phyloP scores from a whole-genome alignment of 2,329 filamentous ascomycete species.

The Trichoderma simmonsii region DNA sequence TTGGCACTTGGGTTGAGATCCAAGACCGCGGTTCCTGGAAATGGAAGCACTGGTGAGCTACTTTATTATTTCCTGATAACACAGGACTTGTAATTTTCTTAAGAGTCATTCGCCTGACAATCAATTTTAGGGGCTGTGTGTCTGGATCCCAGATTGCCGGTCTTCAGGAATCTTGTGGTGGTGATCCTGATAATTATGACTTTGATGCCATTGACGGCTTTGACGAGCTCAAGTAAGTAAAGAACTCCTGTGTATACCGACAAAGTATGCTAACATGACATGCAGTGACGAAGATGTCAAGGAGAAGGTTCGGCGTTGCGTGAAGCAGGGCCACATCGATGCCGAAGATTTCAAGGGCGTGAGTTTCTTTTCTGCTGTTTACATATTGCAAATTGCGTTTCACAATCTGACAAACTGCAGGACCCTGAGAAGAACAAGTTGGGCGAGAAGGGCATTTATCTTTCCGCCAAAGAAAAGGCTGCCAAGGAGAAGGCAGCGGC shows the following conservation, averaged over 20 bases:
- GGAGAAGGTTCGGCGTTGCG: conserved; percentile 68
- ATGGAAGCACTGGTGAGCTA: conserved; percentile 81
- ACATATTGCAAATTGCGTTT: conserved; percentile 2
- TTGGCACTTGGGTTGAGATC: conserved; percentile 69
- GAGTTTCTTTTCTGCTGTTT: conserved; percentile 38
- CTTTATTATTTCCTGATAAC: background rate
- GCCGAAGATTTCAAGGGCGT: conserved; percentile 87
- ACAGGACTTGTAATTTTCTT: background rate
- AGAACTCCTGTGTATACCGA: background rate
- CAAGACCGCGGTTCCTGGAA: conserved; percentile 61
- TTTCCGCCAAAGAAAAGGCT: conserved; percentile 36
- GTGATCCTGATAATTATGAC: conserved; percentile 47
- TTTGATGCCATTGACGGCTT: conserved; percentile 73
- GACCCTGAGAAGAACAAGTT: conserved; percentile 71
- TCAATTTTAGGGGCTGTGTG: conserved; percentile 71
- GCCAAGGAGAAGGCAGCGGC: conserved; percentile 34
- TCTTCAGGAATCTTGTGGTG: conserved; percentile 54
- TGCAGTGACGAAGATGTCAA: conserved; percentile 55
- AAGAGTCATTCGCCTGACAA: background rate
- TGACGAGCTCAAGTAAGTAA: conserved; percentile 62
- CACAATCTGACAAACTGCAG: conserved; percentile 40
- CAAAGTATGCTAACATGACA: background rate
- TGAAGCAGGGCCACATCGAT: conserved; percentile 76
- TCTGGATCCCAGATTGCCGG: conserved; percentile 71
- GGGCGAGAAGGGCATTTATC: conserved; percentile 62